These are phyloP conservation scores for Microcyclospora tardicrescens DNA, from an alignment of 2,329 filamentous ascomycete genomes.

Conservation along the genomic window DNA sequence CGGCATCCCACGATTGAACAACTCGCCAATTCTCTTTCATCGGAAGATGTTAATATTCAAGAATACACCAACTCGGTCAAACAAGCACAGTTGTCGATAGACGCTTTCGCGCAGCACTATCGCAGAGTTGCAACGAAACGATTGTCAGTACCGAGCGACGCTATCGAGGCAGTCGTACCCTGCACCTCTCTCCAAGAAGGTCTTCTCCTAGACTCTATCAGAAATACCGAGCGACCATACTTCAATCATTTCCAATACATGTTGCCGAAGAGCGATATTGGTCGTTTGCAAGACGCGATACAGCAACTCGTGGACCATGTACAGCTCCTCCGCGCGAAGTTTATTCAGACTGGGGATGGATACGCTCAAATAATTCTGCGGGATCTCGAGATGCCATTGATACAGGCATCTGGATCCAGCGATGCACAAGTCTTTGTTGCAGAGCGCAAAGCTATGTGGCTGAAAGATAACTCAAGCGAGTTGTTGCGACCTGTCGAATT, in stretches of 20 bases:
- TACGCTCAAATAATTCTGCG: conserved; percentile 59
- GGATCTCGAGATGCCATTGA: conserved; percentile 14
- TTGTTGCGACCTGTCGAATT: conserved; percentile 42
- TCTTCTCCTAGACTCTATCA: conserved; percentile 60
- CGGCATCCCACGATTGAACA: conserved; percentile 36
- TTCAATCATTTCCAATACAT: conserved; percentile 62
- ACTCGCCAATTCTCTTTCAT: conserved; percentile 25
- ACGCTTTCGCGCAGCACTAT: conserved; percentile 52
- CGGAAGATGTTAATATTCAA: conserved; percentile 4
- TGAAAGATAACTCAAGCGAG: conserved; percentile 37
- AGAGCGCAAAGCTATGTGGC: conserved; percentile 38
- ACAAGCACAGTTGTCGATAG: conserved; percentile 40
- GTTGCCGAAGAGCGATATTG: conserved; percentile 37
- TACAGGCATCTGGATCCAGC: conserved; percentile 30
- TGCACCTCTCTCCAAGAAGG: conserved; percentile 81
- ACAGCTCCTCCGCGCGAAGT: conserved; percentile 59
- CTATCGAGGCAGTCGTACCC: conserved; percentile 62
- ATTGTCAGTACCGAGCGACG: conserved; percentile 37
- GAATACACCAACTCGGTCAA: conserved; percentile 27
- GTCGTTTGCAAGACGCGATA: conserved; percentile 47
- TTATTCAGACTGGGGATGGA: conserved; percentile 60
- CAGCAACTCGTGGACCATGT: conserved; percentile 36
- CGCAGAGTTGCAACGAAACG: conserved; percentile 38
- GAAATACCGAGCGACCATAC: conserved; percentile 48
- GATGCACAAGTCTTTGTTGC: conserved; percentile 25